Evolutionary conservation across 345 rosid genomes (phyloP), one percentile per base, ranked within the genome.

Genomic region (Passiflora organensis): DNA sequence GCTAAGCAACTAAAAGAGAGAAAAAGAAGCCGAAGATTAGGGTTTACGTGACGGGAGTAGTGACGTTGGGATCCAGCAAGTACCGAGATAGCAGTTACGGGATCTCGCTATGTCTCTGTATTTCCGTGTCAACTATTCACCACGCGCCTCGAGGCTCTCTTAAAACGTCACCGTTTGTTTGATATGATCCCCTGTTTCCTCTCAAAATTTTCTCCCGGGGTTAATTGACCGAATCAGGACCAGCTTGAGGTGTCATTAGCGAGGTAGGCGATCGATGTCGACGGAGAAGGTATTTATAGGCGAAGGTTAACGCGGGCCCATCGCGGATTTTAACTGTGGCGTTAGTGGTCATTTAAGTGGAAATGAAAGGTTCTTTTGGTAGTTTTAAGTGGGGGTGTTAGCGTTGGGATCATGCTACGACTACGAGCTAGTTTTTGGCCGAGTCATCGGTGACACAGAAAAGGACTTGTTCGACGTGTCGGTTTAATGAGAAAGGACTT

Each of bases 131-230:
- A 75, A 64, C 78, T 64, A 48, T 32, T 63, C 72, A 66, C 70
- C 82, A 76, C 84, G 82, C 80, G 71, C 82, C 86, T 77, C 91
- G 80, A 61, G 85, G 72, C 72, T 48, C 55, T 41, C 8, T 28
- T 28, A 43, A 56, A 3, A 38, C 58, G 48, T 32, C 47, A n/a
- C n/a, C n/a, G n/a, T n/a, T n/a, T n/a, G n/a, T n/a, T n/a, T n/a
- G n/a, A n/a, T n/a, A n/a, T n/a, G n/a, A n/a, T n/a, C n/a, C n/a
- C n/a, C n/a, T n/a, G n/a, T 41, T 21, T 41, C 59, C 6, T 3
- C 18, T 15, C 10, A 6, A 13, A 28, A n/a, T 23, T 10, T 13
- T 73, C 64, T 28, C 64, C 41, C 72, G 16, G 0, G 16, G 1
- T 19, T 6, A 49, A 59, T 3, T 53, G 45, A 48, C 65, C 43